Evolutionary conservation across 345 rosid genomes (phyloP).

Genomic region (Combretum micranthum): DNA sequence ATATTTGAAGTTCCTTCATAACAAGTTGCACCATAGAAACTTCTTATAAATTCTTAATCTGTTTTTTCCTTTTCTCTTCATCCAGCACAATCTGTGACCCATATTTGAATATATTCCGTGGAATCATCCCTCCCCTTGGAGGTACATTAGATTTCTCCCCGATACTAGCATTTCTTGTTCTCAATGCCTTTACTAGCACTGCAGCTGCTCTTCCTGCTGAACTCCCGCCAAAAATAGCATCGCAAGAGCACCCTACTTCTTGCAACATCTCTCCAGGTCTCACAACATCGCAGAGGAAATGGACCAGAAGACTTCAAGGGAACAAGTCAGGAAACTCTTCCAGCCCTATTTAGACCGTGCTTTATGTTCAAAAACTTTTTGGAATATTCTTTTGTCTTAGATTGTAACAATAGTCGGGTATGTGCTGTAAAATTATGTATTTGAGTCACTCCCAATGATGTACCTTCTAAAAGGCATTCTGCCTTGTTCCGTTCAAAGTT

Average conservation of each 20-base stretch:
- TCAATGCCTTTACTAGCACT: conserved; percentile 72
- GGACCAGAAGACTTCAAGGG: conserved; percentile 55
- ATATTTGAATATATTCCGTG: conserved; percentile 90
- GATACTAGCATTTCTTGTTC: conserved; percentile 74
- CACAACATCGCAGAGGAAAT: conserved; percentile 47
- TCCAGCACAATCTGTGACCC: conserved; percentile 66
- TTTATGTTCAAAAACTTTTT: background rate
- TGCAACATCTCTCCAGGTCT: conserved; percentile 12
- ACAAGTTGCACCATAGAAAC: background rate
- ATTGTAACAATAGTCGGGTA: background rate
- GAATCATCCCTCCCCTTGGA: conserved; percentile 89
- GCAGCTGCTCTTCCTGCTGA: conserved; percentile 85
- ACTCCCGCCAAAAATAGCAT: conserved; percentile 36
- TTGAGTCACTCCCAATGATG: too few species aligned
- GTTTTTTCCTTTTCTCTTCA: background rate
- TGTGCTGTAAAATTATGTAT: too few species aligned
- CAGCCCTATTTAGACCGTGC: conserved; percentile 15
- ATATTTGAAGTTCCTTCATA: too few species aligned
- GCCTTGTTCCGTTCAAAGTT: too few species aligned
- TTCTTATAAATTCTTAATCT: background rate
- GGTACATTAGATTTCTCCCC: conserved; percentile 86
- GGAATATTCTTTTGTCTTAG: background rate
- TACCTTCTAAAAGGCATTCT: too few species aligned
- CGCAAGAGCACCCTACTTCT: conserved; percentile 18
- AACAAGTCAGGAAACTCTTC: conserved; percentile 22